A percentile compares a stretch with the other conserved stretches of the same genome.
Conservation (phyloP, 495 filamentous ascomycete species). For the Chaetomium cochliodes region DNA sequence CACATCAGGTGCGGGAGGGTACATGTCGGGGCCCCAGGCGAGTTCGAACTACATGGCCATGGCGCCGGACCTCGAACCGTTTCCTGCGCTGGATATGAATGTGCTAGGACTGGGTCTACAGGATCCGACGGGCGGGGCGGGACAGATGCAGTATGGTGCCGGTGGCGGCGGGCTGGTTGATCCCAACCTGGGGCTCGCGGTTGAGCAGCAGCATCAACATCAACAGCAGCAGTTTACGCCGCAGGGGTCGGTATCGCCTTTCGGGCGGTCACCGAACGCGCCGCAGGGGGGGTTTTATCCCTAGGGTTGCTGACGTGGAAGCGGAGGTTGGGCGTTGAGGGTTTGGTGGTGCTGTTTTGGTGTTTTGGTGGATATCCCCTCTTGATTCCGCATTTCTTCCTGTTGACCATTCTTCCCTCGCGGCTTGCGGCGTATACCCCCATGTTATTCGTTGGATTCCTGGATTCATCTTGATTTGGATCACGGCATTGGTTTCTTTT, state of each 20-base stretch:
- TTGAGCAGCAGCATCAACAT: neutral
- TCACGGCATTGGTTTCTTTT: neutral
- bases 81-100: conserved; percentile 37
- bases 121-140: conserved; percentile 28
- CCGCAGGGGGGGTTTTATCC: conserved; percentile 40
- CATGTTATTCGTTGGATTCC: neutral
- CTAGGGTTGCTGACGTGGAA: neutral
- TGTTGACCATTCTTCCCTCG: too few relatives aligned
- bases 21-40: conserved; percentile 12
- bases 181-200: conserved; percentile 27
- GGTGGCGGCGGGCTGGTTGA: conserved; percentile 18
- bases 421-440: neutral
- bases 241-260: conserved; percentile 46
- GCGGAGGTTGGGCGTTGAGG: neutral
- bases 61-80: conserved; percentile 36
- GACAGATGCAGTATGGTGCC: conserved; percentile 28
- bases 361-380: conserved; percentile 7
- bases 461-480: neutral
- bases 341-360: neutral
- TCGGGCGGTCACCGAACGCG: conserved; percentile 41
- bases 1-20: conserved; percentile 10
- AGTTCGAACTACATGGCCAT: conserved; percentile 24
- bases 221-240: conserved; percentile 38
- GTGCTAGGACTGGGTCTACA: conserved; percentile 45
- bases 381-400: neutral